Percentiles rank a stretch among this genome's conserved stretches.
Evolutionary conservation across 2,329 filamentous ascomycete genomes (phyloP).

Genomic region (Allantophomopsis lycopodina): DNA sequence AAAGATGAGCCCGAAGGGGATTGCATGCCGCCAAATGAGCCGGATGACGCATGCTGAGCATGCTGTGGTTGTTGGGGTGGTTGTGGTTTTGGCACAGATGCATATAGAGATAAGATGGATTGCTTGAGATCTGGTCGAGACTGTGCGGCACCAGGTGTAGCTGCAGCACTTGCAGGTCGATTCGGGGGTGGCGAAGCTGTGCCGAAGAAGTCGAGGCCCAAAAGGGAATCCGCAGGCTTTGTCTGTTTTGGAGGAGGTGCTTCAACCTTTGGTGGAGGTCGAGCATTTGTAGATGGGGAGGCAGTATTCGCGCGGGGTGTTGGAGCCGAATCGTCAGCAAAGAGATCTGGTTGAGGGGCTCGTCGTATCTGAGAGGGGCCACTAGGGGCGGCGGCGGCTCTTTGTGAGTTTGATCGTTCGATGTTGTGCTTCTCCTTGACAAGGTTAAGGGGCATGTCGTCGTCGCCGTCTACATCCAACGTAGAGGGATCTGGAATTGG

Average conservation of each 20-base stretch:
- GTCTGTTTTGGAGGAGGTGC: conserved; percentile 53
- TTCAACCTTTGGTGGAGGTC: conserved; percentile 43
- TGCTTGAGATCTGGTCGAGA: conserved; percentile 92
- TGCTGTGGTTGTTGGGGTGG: conserved; percentile 30
- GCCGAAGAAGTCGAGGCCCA: conserved; percentile 88
- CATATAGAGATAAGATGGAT: conserved; percentile 91
- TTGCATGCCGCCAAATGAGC: conserved; percentile 54
- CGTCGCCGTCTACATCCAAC: conserved; percentile 71
- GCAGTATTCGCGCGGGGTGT: conserved; percentile 58
- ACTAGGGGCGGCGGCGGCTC: conserved; percentile 16
- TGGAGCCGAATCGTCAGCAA: conserved; percentile 58
- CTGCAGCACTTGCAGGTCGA: conserved; percentile 69
- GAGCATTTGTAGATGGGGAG: conserved; percentile 36
- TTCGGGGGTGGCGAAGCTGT: conserved; percentile 55
- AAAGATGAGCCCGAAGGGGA: conserved; percentile 36
- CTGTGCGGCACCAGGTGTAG: conserved; percentile 44
- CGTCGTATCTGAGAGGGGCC: conserved; percentile 18
- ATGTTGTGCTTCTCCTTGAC: conserved; percentile 55
- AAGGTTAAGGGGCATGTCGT: conserved; percentile 55
- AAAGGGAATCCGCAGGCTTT: conserved; percentile 70
- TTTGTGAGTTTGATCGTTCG: conserved; percentile 29
- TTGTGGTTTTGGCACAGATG: conserved; percentile 68
- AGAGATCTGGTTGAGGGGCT: conserved; percentile 59
- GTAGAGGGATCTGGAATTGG: conserved; percentile 85
- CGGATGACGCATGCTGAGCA: conserved; percentile 39